A percentile compares a stretch with the other conserved stretches of the same genome.
Evolutionary conservation across 2,329 filamentous ascomycete genomes (phyloP).

Genomic region (Ceratocystis lukuohia): DNA sequence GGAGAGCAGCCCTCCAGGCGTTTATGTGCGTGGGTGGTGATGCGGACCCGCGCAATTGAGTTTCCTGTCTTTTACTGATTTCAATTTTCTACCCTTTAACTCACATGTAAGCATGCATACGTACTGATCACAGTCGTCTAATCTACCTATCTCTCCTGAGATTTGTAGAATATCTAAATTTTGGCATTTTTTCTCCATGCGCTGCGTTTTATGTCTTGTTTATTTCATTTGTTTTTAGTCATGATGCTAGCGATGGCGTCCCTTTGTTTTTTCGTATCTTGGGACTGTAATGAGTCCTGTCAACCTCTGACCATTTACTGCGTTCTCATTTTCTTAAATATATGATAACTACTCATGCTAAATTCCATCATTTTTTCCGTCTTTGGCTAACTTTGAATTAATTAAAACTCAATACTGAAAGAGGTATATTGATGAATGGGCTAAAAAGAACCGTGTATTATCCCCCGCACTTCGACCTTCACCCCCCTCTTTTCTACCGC

Average conservation of each 20-base stretch:
- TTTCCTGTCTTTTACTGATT: not conserved
- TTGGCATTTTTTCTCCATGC: not conserved
- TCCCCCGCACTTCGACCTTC: not conserved
- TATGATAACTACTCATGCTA: constrained; percentile 5
- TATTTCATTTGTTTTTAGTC: not conserved
- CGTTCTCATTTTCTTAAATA: constrained; percentile 16
- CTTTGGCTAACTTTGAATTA: not conserved
- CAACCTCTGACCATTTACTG: constrained; percentile 9
- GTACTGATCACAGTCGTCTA: not conserved
- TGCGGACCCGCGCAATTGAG: not conserved
- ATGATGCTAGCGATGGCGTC: constrained; percentile 11
- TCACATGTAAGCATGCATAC: not conserved
- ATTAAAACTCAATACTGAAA: not conserved
- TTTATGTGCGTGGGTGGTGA: not conserved
- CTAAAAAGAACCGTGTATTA: constrained; percentile 1
- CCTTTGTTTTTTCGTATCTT: not conserved
- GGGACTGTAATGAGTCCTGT: not conserved
- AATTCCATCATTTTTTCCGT: not conserved
- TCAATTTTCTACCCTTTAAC: not conserved
- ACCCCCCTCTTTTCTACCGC: constrained; percentile 14
- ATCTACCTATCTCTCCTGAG: not conserved
- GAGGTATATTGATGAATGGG: not conserved
- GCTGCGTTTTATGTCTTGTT: not conserved
- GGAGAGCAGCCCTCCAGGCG: constrained; percentile 1
- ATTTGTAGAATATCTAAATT: not conserved